Conservation (phyloP, 495 filamentous ascomycete species). For the Rusavskia elegans region DNA sequence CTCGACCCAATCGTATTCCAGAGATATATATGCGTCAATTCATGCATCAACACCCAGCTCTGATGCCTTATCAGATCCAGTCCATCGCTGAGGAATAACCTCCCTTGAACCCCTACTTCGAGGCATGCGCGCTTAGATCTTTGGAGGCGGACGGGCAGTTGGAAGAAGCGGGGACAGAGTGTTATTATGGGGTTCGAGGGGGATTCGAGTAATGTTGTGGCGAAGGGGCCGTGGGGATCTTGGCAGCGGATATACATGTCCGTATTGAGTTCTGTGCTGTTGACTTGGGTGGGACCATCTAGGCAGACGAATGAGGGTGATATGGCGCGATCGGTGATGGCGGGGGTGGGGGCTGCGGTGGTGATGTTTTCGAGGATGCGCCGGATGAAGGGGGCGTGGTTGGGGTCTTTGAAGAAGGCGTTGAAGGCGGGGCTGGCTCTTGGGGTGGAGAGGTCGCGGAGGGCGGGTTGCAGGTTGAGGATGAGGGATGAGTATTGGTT, state of each 20-base stretch:
- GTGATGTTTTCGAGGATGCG: background rate
- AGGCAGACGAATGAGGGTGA: too few relatives aligned
- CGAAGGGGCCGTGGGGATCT: too few relatives aligned
- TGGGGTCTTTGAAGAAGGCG: constrained; percentile 1
- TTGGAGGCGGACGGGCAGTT: background rate
- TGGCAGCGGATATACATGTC: too few relatives aligned
- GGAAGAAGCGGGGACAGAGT: constrained; percentile 1
- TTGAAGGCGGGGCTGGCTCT: background rate
- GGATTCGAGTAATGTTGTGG: too few relatives aligned
- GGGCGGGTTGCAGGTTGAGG: background rate
- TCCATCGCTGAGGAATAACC: background rate
- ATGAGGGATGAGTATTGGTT: too few relatives aligned
- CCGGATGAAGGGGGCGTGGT: background rate
- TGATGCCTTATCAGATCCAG: background rate
- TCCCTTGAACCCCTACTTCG: background rate
- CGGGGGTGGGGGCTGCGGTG: background rate
- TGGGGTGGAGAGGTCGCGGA: background rate
- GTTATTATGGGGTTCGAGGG: background rate
- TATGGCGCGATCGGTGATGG: background rate
- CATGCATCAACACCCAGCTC: constrained; percentile 4
- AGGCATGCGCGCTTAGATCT: too few relatives aligned
- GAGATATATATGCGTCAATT: constrained; percentile 4
- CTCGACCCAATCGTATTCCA: background rate
- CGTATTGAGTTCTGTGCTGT: too few relatives aligned
- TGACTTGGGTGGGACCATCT: too few relatives aligned